Base-by-base conservation (phyloP, 306 rosid species). In the Cicer chorassanicum region DNA sequence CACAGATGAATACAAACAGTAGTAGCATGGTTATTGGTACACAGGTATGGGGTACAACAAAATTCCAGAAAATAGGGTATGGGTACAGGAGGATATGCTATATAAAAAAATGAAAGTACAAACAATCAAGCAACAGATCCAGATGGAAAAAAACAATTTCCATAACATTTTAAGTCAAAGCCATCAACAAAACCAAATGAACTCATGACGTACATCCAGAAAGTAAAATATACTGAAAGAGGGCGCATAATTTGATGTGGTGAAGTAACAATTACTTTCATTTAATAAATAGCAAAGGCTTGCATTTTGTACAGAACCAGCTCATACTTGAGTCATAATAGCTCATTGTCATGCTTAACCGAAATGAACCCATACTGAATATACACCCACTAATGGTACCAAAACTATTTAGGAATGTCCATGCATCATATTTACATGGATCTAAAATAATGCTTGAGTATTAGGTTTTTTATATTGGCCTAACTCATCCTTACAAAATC, bases 141-240 rank as follows among this genome's bases (percentile, higher is more conserved):
- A 74, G 61, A 39, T 45, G 49, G 36, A 61, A 74, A 74, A 45
- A 9, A 45, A 46, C 16, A 38, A 74, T 45, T 69, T 53, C 75
- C 51, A 2, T 16, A 12, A 53, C 40, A 70, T 10, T 71, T 19
- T 55, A 24, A 57, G 40, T 57, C 12, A 24, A 51, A 24, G 8
- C 24, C 39, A 57, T 24, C 64, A 57, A 24, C 64, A 55, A 55
- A 55, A 55, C 61, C 10, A 55, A 12, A 51, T 51, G 16, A 51
- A 18, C 61, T 55, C 61, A 6, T 19, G 57, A 70, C 15, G 63
- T 6, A 38, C 49, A 53, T 53, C 44, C 11, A 46, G 43, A 29
- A 53, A 70, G 40, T 70, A 70, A 53, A 40, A 39, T 16, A 70
- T 53, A 2, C 7, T n/a, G 1, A 12, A 10, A 41, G 21, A 39